Conservation (phyloP, 192 early-diverging fungal genomes). For the Coemansia sp. region DNA sequence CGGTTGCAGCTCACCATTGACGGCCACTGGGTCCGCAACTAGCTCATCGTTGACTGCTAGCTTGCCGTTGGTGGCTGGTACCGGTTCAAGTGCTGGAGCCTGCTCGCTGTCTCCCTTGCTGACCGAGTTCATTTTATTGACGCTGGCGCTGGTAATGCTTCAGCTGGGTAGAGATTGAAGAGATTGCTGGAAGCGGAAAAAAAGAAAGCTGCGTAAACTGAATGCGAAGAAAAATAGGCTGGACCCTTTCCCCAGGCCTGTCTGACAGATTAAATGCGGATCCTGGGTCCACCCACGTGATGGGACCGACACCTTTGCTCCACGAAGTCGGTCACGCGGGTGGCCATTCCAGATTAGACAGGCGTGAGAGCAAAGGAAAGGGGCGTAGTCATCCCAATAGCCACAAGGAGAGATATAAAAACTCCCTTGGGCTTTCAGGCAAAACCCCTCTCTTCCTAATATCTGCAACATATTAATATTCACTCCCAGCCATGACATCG, state of each 20-base stretch:
- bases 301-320: not conserved
- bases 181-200: not conserved
- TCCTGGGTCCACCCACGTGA: not conserved
- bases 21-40: not conserved
- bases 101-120: not conserved
- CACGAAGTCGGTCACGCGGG: not conserved
- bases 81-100: not conserved
- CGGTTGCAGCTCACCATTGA: not conserved
- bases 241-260: not conserved
- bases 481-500: slow-evolving; percentile 40
- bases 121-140: not conserved
- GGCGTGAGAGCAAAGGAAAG: not conserved
- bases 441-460: not conserved
- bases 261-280: not conserved
- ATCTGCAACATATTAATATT: not conserved
- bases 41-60: not conserved
- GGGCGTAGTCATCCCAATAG: too few relatives aligned
- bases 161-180: not conserved
- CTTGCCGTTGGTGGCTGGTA: not conserved
- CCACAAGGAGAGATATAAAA: not conserved
- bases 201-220: not conserved
- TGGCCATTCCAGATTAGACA: not conserved
- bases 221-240: not conserved
- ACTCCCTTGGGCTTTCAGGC: not conserved
- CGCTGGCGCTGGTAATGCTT: not conserved